Conservation (phyloP, 129 eudicot species). For the Calendula officinalis region DNA sequence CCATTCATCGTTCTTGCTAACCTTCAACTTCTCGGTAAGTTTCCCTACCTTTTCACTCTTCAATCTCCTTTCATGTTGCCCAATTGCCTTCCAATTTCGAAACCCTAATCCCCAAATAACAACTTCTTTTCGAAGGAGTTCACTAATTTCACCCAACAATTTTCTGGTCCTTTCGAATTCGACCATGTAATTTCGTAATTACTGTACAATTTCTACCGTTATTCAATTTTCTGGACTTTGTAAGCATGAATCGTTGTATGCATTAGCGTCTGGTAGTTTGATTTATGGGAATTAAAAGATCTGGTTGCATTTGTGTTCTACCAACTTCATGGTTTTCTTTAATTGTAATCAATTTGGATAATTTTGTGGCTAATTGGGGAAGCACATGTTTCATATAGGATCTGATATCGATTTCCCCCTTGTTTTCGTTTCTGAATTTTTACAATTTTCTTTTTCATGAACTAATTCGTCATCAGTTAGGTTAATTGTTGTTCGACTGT, state of each 20-base stretch:
- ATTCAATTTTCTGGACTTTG: background rate
- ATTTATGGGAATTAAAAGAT: slow-evolving; percentile 9
- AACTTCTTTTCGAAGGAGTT: background rate
- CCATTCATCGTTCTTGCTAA: background rate
- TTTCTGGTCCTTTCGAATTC: slow-evolving; percentile 1
- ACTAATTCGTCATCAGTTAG: background rate
- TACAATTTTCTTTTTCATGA: background rate
- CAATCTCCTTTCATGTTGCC: background rate
- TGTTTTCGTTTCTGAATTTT: background rate
- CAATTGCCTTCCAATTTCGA: slow-evolving; percentile 1
- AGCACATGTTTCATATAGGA: background rate
- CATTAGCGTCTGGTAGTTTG: slow-evolving; percentile 1
- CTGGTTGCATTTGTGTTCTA: background rate
- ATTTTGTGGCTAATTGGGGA: background rate
- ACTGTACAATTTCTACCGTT: background rate
- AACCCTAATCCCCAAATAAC: slow-evolving; percentile 29
- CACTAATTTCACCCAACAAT: background rate
- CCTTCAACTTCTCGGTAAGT: slow-evolving; percentile 25
- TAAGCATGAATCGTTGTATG: slow-evolving; percentile 7
- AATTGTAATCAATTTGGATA: background rate
- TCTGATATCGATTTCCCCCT: background rate
- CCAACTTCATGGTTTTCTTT: background rate
- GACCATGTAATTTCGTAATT: background rate
- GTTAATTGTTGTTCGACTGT: background rate
- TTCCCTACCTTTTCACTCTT: slow-evolving; percentile 9